Evolutionary conservation across 768 basidiomycete species (phyloP).

Genomic region (Ramaria sp.): DNA sequence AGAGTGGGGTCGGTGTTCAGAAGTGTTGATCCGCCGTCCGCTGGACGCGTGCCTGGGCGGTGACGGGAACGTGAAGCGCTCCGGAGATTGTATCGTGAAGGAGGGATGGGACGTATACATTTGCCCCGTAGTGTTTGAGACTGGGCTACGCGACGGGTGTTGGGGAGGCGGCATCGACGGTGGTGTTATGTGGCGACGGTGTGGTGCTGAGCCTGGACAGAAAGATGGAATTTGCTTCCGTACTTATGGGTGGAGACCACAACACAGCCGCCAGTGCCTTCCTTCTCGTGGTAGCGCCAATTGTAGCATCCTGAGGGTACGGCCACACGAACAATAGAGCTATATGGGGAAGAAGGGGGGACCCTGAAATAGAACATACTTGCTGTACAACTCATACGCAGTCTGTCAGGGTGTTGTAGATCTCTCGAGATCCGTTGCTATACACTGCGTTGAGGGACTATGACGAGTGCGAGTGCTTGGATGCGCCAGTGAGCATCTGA

Average conservation of each 20-base stretch:
- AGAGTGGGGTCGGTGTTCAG: background rate
- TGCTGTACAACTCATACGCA: background rate
- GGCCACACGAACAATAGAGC: constrained; percentile 2
- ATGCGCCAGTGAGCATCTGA: no score
- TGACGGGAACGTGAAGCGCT: background rate
- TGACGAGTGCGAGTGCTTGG: no score
- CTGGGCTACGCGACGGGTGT: background rate
- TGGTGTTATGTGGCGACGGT: background rate
- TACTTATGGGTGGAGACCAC: background rate
- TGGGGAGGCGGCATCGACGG: background rate
- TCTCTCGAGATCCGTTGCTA: no score
- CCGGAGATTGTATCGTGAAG: background rate
- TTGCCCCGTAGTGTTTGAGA: background rate
- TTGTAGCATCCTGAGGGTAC: background rate
- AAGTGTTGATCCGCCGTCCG: background rate
- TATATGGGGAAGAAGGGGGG: constrained; percentile 6
- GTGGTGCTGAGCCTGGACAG: background rate
- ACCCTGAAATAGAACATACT: constrained; percentile 2
- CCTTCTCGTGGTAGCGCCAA: background rate
- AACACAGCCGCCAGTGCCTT: background rate
- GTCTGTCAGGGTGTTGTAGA: no score
- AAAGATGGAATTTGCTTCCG: background rate
- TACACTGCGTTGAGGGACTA: no score
- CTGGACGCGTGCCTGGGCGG: background rate
- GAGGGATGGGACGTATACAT: background rate